These are phyloP conservation scores for Paecilomyces sp. DNA, from an alignment of 2,329 filamentous ascomycete species.

Conservation along the genomic window DNA sequence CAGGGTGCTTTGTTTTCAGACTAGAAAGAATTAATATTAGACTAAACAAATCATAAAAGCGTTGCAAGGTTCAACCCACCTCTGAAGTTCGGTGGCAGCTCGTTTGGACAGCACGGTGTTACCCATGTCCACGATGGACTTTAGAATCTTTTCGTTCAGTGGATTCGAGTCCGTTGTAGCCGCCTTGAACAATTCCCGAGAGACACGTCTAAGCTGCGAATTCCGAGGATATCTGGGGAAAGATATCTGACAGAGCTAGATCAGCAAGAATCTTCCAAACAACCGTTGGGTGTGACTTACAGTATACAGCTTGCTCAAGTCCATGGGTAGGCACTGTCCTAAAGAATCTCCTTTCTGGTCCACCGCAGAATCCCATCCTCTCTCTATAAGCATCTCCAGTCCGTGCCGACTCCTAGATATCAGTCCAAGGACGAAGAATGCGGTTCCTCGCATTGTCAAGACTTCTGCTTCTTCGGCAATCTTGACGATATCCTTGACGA, in stretches of 20 bases:
- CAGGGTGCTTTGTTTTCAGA: conserved; percentile 66
- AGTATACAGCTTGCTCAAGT: conserved; percentile 60
- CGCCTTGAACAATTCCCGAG: conserved; percentile 44
- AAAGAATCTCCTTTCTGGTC: conserved; percentile 75
- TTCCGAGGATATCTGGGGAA: conserved; percentile 33
- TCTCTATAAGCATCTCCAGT: conserved; percentile 79
- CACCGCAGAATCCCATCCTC: conserved; percentile 89
- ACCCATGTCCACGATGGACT: conserved; percentile 78
- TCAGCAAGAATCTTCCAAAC: background rate
- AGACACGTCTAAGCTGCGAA: conserved; percentile 34
- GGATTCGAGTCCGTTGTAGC: conserved; percentile 56
- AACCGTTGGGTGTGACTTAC: conserved; percentile 1
- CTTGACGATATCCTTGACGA: conserved; percentile 76
- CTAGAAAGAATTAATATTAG: conserved; percentile 39
- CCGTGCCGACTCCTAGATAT: conserved; percentile 90
- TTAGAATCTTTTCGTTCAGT: conserved; percentile 66
- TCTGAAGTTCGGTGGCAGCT: conserved; percentile 70
- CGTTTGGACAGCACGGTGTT: conserved; percentile 91
- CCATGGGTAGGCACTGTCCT: conserved; percentile 76
- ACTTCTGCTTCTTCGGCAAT: conserved; percentile 86
- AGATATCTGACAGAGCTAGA: conserved; percentile 17
- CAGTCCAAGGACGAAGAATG: conserved; percentile 89
- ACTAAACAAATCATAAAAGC: background rate
- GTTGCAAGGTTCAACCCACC: conserved; percentile 30
- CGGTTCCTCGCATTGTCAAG: conserved; percentile 88